These are phyloP conservation scores for Pseudopyrenochaeta lycopersici DNA, from an alignment of 2,329 filamentous ascomycete genomes.

Conservation along the genomic window DNA sequence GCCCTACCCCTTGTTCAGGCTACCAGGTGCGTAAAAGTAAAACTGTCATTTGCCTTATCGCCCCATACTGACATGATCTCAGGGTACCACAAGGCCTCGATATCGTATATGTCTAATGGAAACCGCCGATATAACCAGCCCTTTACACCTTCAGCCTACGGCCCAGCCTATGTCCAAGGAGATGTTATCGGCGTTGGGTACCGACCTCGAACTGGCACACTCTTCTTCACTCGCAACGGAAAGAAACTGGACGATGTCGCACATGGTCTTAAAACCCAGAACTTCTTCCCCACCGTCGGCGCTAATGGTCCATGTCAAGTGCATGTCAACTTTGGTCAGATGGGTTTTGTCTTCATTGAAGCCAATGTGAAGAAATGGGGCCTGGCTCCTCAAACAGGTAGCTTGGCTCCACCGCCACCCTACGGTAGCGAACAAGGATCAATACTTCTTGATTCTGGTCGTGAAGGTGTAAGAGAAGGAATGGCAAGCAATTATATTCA, in stretches of 20 bases:
- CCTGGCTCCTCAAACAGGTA: conserved; percentile 92
- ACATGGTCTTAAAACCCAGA: conserved; percentile 91
- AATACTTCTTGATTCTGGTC: conserved; percentile 87
- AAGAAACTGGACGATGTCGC: conserved; percentile 96
- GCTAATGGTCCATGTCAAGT: conserved; percentile 92
- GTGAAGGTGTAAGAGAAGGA: conserved; percentile 62
- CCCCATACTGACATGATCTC: conserved; percentile 24
- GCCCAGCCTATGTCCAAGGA: conserved; percentile 85
- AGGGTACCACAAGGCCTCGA: conserved; percentile 93
- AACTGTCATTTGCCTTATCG: not conserved
- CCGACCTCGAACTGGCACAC: conserved; percentile 88
- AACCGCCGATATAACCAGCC: conserved; percentile 92
- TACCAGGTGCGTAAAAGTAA: conserved; percentile 75
- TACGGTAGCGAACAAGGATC: conserved; percentile 98
- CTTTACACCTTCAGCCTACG: conserved; percentile 81
- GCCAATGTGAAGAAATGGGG: conserved; percentile 99
- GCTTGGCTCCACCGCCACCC: conserved; percentile 90
- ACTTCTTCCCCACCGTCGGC: conserved; percentile 97
- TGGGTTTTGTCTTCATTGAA: conserved; percentile 98
- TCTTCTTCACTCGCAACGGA: conserved; percentile 98
- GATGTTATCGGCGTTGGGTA: conserved; percentile 97
- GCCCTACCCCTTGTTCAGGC: conserved; percentile 91
- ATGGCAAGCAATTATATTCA: conserved; percentile 60
- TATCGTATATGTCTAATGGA: conserved; percentile 89
- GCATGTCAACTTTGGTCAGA: conserved; percentile 97